Evolutionary conservation across 139 green algal species (phyloP).

Genomic region (Chlamydomonas eustigma): DNA sequence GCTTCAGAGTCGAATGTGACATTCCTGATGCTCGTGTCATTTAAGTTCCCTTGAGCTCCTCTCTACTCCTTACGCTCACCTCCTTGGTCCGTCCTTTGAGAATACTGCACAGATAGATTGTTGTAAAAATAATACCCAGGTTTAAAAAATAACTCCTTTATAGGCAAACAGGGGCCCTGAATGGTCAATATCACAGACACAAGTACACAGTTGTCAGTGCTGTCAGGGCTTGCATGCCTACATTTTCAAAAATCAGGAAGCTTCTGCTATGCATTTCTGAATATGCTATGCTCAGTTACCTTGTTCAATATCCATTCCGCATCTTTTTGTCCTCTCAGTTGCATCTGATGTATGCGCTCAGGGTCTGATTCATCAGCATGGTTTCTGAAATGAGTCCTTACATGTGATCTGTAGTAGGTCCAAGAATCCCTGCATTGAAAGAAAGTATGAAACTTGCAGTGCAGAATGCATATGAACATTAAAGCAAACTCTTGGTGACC

Average conservation of each 20-base stretch:
- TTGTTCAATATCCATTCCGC: background rate
- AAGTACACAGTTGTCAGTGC: background rate
- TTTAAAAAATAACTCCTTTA: background rate
- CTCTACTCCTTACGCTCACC: no score
- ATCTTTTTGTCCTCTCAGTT: background rate
- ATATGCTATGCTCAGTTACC: background rate
- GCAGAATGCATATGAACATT: no score
- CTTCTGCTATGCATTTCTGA: background rate
- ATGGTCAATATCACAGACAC: background rate
- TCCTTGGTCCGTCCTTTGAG: no score
- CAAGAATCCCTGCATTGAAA: background rate
- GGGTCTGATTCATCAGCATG: background rate
- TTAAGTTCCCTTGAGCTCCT: no score
- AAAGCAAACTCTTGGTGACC: no score
- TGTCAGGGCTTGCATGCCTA: background rate
- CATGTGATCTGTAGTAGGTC: background rate
- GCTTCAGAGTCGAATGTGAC: no score
- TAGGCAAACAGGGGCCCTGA: background rate
- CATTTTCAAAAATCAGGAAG: background rate
- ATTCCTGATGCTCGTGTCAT: no score
- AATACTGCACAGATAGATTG: no score
- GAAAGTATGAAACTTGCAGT: no score
- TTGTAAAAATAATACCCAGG: background rate
- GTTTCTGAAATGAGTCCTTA: background rate
- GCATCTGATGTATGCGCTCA: background rate